Evolutionary conservation across 345 rosid genomes (phyloP), one percentile per base, ranked within the genome.

Genomic region (Syzygium aqueum): DNA sequence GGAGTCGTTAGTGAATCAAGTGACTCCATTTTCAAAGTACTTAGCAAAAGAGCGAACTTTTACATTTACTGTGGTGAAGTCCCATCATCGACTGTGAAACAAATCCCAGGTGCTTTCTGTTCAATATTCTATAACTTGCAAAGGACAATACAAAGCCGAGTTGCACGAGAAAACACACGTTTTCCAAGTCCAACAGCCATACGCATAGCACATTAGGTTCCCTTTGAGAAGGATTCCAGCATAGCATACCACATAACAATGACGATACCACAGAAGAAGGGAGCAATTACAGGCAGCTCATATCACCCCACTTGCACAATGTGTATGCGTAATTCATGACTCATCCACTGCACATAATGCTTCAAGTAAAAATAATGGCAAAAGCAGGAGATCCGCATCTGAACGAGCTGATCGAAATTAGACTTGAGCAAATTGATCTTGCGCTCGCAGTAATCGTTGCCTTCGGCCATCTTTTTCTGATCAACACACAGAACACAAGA

Each of bases 341-440:
- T 51, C 85, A 23, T 51, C 59, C 54, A 51, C 85, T 28, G 22
- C 59, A 84, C 54, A 53, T 61, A 30, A 28, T 51, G 37, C 46
- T 84, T 53, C 53, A 17, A 19, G 19, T 53, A 84, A 30, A 28
- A 54, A 84, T 13, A 89, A 51, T 7, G 37, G 50, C 9, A 33
- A 59, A 25, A 85, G 6, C 27, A 51, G 49, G 85, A 54, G 51
- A 86, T 78, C 51, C 88, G 25, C 91, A 96, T 99, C 99, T 96
- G 98, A 53, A 94, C 87, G 51, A 98, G 99, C 87, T 96, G 99
- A 57, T 96, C 99, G 88, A 94, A 98, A 88, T 96, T 98, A n/a
- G 99, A 98, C 89, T 96, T 96, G 46, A 98, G 91, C 94, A 98
- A 90, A 87, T 91, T 94, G 93, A 96, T 96, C 95, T 98, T 98